Evolutionary conservation across 495 filamentous ascomycete species (phyloP).

Genomic region (Poronia punctata): DNA sequence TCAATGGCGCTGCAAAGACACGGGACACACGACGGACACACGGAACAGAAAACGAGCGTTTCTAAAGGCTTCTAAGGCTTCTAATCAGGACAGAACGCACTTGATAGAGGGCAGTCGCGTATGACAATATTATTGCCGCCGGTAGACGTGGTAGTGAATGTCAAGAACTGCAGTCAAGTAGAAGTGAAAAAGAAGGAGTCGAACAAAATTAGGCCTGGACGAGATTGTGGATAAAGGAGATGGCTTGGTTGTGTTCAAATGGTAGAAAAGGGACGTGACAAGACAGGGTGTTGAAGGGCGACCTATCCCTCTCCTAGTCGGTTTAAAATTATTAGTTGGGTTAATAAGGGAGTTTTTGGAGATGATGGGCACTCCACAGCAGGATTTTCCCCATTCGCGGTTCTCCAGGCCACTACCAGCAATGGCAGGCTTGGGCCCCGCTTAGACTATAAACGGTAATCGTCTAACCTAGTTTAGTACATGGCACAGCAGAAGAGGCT

Average conservation of each 20-base stretch:
- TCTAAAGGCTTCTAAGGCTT: too few species aligned
- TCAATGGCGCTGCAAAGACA: constrained; percentile 9
- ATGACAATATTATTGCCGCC: not conserved
- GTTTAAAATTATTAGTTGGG: constrained; percentile 3
- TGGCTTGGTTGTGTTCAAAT: constrained; percentile 1
- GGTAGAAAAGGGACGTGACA: constrained; percentile 1
- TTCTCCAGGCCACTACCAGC: too few species aligned
- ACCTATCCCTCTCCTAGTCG: not conserved
- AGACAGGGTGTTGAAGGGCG: constrained; percentile 6
- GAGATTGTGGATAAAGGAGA: constrained; percentile 16
- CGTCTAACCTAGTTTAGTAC: too few species aligned
- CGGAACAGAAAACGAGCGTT: constrained; percentile 9
- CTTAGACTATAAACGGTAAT: too few species aligned
- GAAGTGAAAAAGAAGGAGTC: constrained; percentile 12
- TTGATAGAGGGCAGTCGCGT: constrained; percentile 4
- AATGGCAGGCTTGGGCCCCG: too few species aligned
- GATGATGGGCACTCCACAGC: not conserved
- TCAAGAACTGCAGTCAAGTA: constrained; percentile 6
- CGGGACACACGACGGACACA: constrained; percentile 8
- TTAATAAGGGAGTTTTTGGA: constrained; percentile 4
- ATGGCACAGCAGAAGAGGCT: too few species aligned
- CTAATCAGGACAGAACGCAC: not conserved
- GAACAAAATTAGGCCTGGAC: constrained; percentile 12
- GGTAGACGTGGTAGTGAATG: constrained; percentile 5
- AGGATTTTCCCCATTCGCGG: constrained; percentile 2